phyloP scores from a whole-genome alignment of 139 green algal genomes.

The Coelastrella sp. region DNA sequence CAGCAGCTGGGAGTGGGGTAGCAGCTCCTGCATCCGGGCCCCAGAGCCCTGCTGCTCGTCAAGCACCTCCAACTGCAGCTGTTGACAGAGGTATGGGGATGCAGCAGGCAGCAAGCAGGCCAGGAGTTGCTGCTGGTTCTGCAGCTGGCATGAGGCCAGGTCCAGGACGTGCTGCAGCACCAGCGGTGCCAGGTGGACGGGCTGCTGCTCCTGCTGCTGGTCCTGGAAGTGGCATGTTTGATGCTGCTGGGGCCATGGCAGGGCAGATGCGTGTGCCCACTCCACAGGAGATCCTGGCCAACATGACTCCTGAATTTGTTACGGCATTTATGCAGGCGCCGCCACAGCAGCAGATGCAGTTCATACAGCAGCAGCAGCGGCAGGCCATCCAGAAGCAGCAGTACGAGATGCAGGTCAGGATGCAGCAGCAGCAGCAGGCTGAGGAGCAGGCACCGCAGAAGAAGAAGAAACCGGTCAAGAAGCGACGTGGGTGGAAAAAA shows the following conservation, averaged over 20 bases:
- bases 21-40: neutral
- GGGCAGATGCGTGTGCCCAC: neutral
- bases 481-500: constrained; percentile 40
- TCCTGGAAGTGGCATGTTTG: neutral
- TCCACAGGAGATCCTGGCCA: neutral
- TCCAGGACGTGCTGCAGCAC: neutral
- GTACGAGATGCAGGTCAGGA: neutral
- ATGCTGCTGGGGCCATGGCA: neutral
- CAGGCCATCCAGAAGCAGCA: neutral
- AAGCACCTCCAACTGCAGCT: neutral
- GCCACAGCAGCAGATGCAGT: constrained; percentile 11
- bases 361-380: constrained; percentile 18
- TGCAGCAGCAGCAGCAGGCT: constrained; percentile 25
- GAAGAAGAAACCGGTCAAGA: constrained; percentile 39
- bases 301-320: neutral
- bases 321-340: neutral
- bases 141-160: neutral
- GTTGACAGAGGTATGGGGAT: neutral
- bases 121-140: neutral
- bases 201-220: neutral
- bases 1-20: neutral
- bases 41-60: neutral
- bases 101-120: neutral
- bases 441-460: neutral
- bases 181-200: neutral